Base-by-base conservation (phyloP, 2,329 filamentous ascomycete species). In the Cladosporium phlei region DNA sequence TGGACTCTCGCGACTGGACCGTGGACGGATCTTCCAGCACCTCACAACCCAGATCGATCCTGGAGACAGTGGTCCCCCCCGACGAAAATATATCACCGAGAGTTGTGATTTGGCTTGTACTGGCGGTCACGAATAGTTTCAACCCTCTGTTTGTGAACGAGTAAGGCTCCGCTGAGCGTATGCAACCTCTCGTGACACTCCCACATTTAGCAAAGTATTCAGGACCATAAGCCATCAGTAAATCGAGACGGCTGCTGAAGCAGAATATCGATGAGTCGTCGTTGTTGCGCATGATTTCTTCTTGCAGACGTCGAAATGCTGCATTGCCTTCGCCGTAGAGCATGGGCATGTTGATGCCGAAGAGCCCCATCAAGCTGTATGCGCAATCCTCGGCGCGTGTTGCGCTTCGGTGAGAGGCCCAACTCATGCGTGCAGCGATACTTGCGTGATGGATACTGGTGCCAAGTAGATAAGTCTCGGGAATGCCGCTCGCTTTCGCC, bases 331-430 rank as follows among this genome's bases (percentile, higher is more conserved):
- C 42, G 0, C 70, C 70, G 44, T 74, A 74, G 0, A 73, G 38
- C 1, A 73, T 48, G 0, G 69, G 64, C 65, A 74, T 70, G 21
- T 68, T 62, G 24, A 74, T 59, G 0, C 58, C 58, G 20, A 74
- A 73, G 0, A 74, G 59, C 0, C 71, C 71, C 2, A 74, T 47
- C 0, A 75, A 55, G 4, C 61, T 71, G 35, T 74, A 75, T 1
- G 69, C 69, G 14, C 61, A 59, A 28, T 74, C 72, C 32, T 74
- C 70, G 0, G 40, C 2, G 3, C 62, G 32, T 5, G 50, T 52
- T 3, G 43, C 43, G 6, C 5, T 11, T 10, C 50, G 35, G 4
- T 27, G 6, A 4, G 40, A 30, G 16, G 47, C 50, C 50, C 50
- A 52, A 16, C 40, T 50, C 50, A 52, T 48, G 12, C 43, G 38